These are phyloP conservation scores for Marasmius fiardii DNA, from an alignment of 1,284 basidiomycete species.

Conservation along the genomic window DNA sequence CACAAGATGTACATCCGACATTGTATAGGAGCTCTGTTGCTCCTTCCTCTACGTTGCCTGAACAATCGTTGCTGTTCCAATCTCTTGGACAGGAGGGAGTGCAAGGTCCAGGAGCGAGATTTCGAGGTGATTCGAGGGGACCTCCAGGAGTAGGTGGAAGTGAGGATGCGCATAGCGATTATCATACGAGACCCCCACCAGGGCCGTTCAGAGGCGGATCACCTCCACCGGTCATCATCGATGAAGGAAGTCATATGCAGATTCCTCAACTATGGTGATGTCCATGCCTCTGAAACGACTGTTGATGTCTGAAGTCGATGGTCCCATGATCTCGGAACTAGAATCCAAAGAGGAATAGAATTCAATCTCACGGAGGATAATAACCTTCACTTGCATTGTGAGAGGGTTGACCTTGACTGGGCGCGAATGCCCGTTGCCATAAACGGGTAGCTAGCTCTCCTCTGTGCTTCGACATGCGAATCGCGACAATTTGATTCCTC, in stretches of 20 bases:
- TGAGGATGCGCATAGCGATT: conserved; percentile 9
- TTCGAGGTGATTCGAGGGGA: conserved; percentile 64
- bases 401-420: too few relatives aligned
- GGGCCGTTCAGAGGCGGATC: conserved; percentile 75
- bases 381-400: too few relatives aligned
- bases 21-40: conserved; percentile 80
- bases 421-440: too few relatives aligned
- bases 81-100: conserved; percentile 32
- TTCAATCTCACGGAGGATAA: too few relatives aligned
- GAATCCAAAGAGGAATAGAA: too few relatives aligned
- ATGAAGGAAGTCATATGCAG: conserved; percentile 60
- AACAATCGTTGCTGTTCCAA: conserved; percentile 60
- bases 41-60: conserved; percentile 59
- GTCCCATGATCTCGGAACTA: too few relatives aligned
- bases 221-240: conserved; percentile 73
- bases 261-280: conserved; percentile 79
- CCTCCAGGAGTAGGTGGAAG: conserved; percentile 30
- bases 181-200: conserved; percentile 47
- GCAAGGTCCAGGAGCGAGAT: conserved; percentile 43
- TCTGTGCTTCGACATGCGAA: too few relatives aligned
- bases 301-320: too few relatives aligned
- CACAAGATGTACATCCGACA: conserved; percentile 94
- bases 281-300: too few relatives aligned
- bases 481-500: too few relatives aligned
- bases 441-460: too few relatives aligned